These are phyloP conservation scores for Fusarium avenaceum DNA, from an alignment of 2,329 filamentous ascomycete species.

Conservation along the genomic window DNA sequence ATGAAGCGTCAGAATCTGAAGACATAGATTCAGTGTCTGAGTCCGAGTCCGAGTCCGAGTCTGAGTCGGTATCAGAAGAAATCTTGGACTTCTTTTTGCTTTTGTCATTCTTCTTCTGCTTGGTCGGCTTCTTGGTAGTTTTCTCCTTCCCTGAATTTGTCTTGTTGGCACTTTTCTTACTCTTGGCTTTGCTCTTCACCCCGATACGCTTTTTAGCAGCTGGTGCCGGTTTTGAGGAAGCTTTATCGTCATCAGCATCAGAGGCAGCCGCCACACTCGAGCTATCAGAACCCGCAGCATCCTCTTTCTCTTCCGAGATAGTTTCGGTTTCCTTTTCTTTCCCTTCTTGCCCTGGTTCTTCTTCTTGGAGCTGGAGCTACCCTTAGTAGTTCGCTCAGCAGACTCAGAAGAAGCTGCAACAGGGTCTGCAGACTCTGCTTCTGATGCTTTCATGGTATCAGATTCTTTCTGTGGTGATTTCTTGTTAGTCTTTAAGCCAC, in stretches of 20 bases:
- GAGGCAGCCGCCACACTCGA: constrained; percentile 34
- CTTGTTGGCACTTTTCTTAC: constrained; percentile 25
- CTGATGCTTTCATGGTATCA: constrained; percentile 23
- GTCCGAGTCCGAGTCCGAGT: constrained; percentile 24
- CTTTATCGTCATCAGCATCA: constrained; percentile 34
- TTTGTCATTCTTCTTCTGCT: constrained; percentile 31
- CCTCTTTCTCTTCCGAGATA: constrained; percentile 13
- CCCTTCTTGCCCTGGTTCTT: constrained; percentile 30
- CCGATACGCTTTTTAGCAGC: constrained; percentile 32
- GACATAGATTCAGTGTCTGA: constrained; percentile 43
- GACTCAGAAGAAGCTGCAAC: constrained; percentile 21
- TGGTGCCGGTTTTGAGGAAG: constrained; percentile 4
- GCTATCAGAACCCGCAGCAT: constrained; percentile 24
- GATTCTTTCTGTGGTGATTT: constrained; percentile 38
- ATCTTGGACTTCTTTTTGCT: constrained; percentile 8
- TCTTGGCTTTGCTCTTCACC: constrained; percentile 28
- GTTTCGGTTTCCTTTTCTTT: constrained; percentile 11
- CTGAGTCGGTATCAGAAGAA: constrained; percentile 31
- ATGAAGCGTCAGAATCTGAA: constrained; percentile 43
- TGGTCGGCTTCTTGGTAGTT: constrained; percentile 16
- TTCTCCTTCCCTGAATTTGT: constrained; percentile 24
- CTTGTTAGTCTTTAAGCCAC: constrained; percentile 27
- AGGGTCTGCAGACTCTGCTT: constrained; percentile 21
- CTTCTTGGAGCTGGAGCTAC: constrained; percentile 32
- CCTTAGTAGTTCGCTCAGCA: constrained; percentile 22